A percentile compares a stretch with the other conserved stretches of the same genome.
Conservation (phyloP, 192 early-diverging fungal genomes). For the Endogone sp. region DNA sequence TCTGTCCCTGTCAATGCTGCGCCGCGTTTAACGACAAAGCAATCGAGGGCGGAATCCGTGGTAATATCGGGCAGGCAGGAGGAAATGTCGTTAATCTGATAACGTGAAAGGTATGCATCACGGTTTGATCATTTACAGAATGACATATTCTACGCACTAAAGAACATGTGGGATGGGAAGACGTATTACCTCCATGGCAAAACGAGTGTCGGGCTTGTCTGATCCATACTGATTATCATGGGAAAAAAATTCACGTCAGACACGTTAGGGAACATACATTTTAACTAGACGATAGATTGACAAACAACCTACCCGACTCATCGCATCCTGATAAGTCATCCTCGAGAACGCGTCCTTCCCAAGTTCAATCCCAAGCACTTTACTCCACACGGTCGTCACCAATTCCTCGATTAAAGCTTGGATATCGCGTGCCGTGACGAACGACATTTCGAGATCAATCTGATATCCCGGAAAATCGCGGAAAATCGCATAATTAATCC, state of each 20-base stretch:
- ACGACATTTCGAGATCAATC: constrained; percentile 91
- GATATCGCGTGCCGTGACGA: constrained; percentile 68
- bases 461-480: constrained; percentile 25
- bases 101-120: too few species aligned
- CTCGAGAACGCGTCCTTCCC: constrained; percentile 52
- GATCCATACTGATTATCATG: constrained; percentile 62
- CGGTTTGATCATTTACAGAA: too few species aligned
- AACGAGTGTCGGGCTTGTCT: constrained; percentile 88
- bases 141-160: too few species aligned
- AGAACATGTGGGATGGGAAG: too few species aligned
- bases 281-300: too few species aligned
- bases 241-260: neutral
- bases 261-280: neutral
- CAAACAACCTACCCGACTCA: constrained; percentile 44
- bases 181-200: constrained; percentile 73
- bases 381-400: constrained; percentile 61
- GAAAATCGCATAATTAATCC: too few species aligned
- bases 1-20: constrained; percentile 30
- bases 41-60: constrained; percentile 37
- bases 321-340: constrained; percentile 82
- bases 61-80: constrained; percentile 22
- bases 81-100: constrained; percentile 32
- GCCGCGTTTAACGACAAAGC: constrained; percentile 45
- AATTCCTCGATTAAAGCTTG: constrained; percentile 71
- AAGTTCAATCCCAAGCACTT: constrained; percentile 48